Percentiles rank a stretch among this genome's conserved stretches.
These are phyloP conservation scores for Pleurotus salmoneostramineus DNA, from an alignment of 768 basidiomycete genomes.

Conservation along the genomic window DNA sequence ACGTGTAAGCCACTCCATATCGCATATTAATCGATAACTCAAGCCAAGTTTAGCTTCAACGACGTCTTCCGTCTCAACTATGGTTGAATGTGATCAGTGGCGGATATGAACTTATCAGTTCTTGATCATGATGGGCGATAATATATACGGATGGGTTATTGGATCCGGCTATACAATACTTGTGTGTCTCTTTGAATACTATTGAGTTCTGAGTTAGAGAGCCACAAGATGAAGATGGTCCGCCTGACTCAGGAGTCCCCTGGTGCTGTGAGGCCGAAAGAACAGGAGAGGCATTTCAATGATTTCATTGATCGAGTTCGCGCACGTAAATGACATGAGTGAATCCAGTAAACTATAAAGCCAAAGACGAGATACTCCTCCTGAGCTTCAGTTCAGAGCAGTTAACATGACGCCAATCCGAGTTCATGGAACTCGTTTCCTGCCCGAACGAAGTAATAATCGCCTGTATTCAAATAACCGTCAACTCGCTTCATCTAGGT, in stretches of 20 bases:
- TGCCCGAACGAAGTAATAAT: constrained; percentile 41
- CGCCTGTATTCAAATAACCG: constrained; percentile 23
- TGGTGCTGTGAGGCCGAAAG: too few relatives aligned
- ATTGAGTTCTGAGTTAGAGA: too few relatives aligned
- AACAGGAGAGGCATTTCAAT: too few relatives aligned
- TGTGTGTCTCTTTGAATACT: background rate
- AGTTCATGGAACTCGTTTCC: constrained; percentile 32
- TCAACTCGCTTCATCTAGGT: too few relatives aligned
- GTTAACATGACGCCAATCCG: constrained; percentile 24
- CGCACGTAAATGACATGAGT: too few relatives aligned
- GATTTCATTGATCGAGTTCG: too few relatives aligned
- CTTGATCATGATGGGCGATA: too few relatives aligned
- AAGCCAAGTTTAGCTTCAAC: constrained; percentile 50
- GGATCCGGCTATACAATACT: background rate
- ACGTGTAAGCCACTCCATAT: constrained; percentile 50
- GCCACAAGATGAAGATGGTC: too few relatives aligned
- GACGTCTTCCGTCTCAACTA: constrained; percentile 92
- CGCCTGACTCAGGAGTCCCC: too few relatives aligned
- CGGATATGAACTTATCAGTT: background rate
- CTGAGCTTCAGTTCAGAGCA: background rate
- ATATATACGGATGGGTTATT: background rate
- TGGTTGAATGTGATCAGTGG: constrained; percentile 29
- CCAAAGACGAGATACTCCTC: background rate
- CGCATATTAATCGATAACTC: background rate
- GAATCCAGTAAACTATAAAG: too few relatives aligned